Percentiles rank a stretch among this genome's conserved stretches.
These are phyloP conservation scores for Arthrobotrys sinensis DNA, from an alignment of 2,329 filamentous ascomycete genomes.

Conservation along the genomic window DNA sequence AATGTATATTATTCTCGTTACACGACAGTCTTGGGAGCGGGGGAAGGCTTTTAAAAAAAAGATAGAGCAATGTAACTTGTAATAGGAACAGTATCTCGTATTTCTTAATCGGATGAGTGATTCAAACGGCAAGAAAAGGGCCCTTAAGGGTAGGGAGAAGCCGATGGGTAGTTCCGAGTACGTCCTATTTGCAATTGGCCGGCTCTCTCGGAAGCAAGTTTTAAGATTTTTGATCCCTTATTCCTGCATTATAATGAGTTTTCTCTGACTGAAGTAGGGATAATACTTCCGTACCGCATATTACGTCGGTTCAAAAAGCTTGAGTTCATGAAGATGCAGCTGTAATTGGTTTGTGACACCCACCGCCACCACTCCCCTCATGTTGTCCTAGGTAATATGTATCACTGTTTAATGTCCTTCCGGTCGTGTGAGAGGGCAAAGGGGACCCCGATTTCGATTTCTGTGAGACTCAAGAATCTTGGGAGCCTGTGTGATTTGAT, in stretches of 20 bases:
- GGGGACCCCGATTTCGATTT: conserved; percentile 21
- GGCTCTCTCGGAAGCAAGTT: not conserved
- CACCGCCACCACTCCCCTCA: not conserved
- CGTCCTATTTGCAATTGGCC: not conserved
- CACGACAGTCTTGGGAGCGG: conserved; percentile 25
- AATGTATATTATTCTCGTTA: conserved; percentile 47
- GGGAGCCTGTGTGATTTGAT: conserved; percentile 34
- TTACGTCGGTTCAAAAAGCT: conserved; percentile 40
- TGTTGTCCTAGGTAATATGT: not conserved
- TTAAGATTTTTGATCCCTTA: not conserved
- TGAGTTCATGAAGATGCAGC: conserved; percentile 55
- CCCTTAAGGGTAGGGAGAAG: not conserved
- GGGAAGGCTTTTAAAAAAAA: too few species aligned
- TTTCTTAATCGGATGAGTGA: not conserved
- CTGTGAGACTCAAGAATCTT: conserved; percentile 46
- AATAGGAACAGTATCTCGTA: not conserved
- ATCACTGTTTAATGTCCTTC: not conserved
- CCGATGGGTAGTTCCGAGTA: conserved; percentile 9
- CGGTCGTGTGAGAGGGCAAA: not conserved
- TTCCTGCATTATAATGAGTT: conserved; percentile 1
- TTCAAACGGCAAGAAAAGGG: not conserved
- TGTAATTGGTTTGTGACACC: conserved; percentile 47
- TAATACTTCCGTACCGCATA: not conserved
- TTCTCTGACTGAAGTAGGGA: conserved; percentile 18
- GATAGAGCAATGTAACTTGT: too few species aligned